A percentile compares a stretch with the other conserved stretches of the same genome.
Conservation (phyloP, 2,329 filamentous ascomycete species). For the Aureobasidium sp. region DNA sequence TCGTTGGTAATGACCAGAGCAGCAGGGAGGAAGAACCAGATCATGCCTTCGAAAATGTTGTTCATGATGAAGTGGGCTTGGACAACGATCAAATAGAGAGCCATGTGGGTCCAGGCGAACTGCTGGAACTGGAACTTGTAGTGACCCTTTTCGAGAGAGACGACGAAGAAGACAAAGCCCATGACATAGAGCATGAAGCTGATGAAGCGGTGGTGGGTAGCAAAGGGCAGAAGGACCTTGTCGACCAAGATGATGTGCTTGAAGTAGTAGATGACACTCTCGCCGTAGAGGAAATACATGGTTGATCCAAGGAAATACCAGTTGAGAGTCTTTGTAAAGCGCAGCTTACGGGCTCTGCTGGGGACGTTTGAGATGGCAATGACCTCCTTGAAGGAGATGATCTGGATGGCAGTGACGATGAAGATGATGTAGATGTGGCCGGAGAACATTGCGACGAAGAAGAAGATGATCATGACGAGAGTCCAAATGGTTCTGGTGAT, state of each 20-base stretch:
- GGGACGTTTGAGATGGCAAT: conserved; percentile 96
- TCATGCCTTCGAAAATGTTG: conserved; percentile 98
- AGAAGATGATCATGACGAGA: conserved; percentile 89
- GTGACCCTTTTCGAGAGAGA: conserved; percentile 86
- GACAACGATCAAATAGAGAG: conserved; percentile 92
- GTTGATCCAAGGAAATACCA: conserved; percentile 99
- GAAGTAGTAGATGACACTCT: conserved; percentile 99
- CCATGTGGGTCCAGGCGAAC: conserved; percentile 99
- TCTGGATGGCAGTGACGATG: conserved; percentile 86
- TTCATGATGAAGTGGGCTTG: conserved; percentile 99
- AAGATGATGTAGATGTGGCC: conserved; percentile 96
- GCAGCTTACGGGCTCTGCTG: conserved; percentile 79
- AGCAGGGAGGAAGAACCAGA: conserved; percentile 97
- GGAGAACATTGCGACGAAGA: conserved; percentile 87
- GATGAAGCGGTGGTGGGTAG: conserved; percentile 96
- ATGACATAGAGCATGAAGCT: conserved; percentile 98
- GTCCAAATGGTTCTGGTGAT: conserved; percentile 97
- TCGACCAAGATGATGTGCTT: conserved; percentile 97
- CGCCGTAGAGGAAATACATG: conserved; percentile 99
- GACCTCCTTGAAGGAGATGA: conserved; percentile 98
- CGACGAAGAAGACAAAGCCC: conserved; percentile 97
- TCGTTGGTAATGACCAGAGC: conserved; percentile 97
- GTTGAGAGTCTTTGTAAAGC: conserved; percentile 92
- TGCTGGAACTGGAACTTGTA: conserved; percentile 99
- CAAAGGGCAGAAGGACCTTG: conserved; percentile 82